Evolutionary conservation across 1,284 basidiomycete genomes (phyloP).

Genomic region (Cystobasidium slooffiae): DNA sequence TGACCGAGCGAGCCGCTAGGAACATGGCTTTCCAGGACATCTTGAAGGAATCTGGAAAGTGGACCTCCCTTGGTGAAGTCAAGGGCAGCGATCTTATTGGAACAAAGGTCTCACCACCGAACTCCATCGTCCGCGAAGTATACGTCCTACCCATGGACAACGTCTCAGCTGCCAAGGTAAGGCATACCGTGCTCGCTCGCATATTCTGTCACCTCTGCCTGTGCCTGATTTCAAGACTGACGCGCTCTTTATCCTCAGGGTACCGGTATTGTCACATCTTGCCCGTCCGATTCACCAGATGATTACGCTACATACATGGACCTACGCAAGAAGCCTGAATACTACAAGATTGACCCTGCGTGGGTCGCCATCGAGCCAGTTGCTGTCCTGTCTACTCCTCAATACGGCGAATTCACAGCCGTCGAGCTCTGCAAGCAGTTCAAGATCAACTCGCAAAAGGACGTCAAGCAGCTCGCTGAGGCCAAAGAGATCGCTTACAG

Average conservation of each 20-base stretch:
- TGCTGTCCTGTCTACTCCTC: constrained; percentile 83
- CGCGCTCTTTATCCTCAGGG: constrained; percentile 63
- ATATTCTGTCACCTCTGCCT: not conserved
- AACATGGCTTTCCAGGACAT: constrained; percentile 97
- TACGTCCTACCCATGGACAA: constrained; percentile 98
- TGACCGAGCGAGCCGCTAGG: constrained; percentile 86
- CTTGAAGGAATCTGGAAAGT: constrained; percentile 71
- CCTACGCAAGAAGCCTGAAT: constrained; percentile 94
- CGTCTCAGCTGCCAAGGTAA: constrained; percentile 86
- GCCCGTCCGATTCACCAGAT: constrained; percentile 97
- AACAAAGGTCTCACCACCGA: constrained; percentile 87
- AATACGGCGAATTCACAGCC: constrained; percentile 90
- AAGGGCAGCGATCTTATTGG: constrained; percentile 82
- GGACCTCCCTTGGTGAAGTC: constrained; percentile 74
- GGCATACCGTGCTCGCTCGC: constrained; percentile 37
- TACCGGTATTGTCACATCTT: constrained; percentile 97
- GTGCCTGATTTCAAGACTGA: not conserved
- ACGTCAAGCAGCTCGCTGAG: constrained; percentile 87
- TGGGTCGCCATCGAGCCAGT: constrained; percentile 88
- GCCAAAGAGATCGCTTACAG: constrained; percentile 99
- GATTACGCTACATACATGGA: constrained; percentile 91
- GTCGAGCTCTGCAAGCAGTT: constrained; percentile 83
- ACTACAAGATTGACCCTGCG: constrained; percentile 89
- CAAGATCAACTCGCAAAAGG: constrained; percentile 96
- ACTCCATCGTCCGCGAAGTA: constrained; percentile 80